phyloP scores from a whole-genome alignment of 1,284 basidiomycete species.

The Hymenochaete sp. region DNA sequence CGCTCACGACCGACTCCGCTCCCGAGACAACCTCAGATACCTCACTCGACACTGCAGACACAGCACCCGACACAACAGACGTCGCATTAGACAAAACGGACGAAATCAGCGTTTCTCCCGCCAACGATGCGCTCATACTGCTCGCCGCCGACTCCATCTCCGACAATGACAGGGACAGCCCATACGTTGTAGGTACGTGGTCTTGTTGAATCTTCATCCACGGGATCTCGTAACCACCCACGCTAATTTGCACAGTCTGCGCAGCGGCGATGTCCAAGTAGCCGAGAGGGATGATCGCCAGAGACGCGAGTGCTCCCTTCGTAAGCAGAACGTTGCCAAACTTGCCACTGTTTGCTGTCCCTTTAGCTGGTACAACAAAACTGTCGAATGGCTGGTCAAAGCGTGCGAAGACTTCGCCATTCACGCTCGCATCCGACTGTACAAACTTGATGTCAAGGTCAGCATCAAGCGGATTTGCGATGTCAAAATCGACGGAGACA shows the following conservation, averaged over 20 bases:
- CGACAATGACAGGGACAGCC: slow-evolving; percentile 6
- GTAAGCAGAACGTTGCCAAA: slow-evolving; percentile 49
- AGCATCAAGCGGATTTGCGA: slow-evolving; percentile 50
- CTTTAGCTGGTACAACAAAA: slow-evolving; percentile 48
- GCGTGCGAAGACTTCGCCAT: slow-evolving; percentile 46
- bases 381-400: slow-evolving; percentile 45
- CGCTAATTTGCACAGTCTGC: slow-evolving; percentile 33
- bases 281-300: slow-evolving; percentile 46
- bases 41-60: background rate
- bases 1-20: background rate
- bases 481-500: slow-evolving; percentile 47
- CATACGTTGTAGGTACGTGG: slow-evolving; percentile 18
- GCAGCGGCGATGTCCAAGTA: slow-evolving; percentile 45
- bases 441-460: slow-evolving; percentile 47
- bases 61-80: slow-evolving; percentile 1
- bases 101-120: background rate
- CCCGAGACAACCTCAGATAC: background rate
- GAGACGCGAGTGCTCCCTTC: slow-evolving; percentile 44
- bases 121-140: slow-evolving; percentile 11
- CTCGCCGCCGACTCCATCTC: slow-evolving; percentile 7
- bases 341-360: slow-evolving; percentile 47
- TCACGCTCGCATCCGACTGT: slow-evolving; percentile 45
- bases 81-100: background rate
- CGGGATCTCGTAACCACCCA: slow-evolving; percentile 20
- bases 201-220: slow-evolving; percentile 19